A percentile compares a stretch with the other conserved stretches of the same genome.
Evolutionary conservation across 495 filamentous ascomycete species (phyloP).

Genomic region (Amorphotheca resinae): DNA sequence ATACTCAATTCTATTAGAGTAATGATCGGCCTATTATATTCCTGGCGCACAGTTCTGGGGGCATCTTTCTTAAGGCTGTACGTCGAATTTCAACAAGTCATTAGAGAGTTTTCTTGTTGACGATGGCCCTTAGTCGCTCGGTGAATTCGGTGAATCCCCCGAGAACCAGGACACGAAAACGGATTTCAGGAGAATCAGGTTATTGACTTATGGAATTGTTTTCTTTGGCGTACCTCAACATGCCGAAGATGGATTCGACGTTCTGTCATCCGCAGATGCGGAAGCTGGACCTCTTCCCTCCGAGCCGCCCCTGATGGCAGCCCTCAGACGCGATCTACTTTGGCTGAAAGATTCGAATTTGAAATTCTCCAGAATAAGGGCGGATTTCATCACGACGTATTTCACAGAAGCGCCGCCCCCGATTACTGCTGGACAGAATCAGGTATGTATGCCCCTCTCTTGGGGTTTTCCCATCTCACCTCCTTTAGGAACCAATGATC

Average conservation of each 20-base stretch:
- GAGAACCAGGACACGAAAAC: too few species aligned
- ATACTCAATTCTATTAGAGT: too few species aligned
- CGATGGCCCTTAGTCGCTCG: too few species aligned
- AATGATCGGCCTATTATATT: neutral
- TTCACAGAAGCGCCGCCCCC: neutral
- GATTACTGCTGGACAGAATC: too few species aligned
- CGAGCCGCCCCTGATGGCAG: neutral
- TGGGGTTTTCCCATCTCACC: too few species aligned
- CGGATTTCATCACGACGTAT: neutral
- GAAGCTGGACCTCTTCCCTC: too few species aligned
- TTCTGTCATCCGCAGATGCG: neutral
- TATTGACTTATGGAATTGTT: neutral
- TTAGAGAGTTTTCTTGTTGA: too few species aligned
- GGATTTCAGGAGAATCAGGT: too few species aligned
- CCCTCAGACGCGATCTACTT: neutral
- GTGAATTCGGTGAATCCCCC: too few species aligned
- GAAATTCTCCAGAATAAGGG: neutral
- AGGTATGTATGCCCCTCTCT: too few species aligned
- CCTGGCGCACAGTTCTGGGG: neutral
- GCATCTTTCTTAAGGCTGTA: neutral
- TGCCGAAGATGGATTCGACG: neutral
- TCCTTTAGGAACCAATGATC: too few species aligned
- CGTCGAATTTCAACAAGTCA: neutral
- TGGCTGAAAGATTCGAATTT: neutral
- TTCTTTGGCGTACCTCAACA: neutral